phyloP scores from a whole-genome alignment of 768 basidiomycete species.

The Suillus decipiens region DNA sequence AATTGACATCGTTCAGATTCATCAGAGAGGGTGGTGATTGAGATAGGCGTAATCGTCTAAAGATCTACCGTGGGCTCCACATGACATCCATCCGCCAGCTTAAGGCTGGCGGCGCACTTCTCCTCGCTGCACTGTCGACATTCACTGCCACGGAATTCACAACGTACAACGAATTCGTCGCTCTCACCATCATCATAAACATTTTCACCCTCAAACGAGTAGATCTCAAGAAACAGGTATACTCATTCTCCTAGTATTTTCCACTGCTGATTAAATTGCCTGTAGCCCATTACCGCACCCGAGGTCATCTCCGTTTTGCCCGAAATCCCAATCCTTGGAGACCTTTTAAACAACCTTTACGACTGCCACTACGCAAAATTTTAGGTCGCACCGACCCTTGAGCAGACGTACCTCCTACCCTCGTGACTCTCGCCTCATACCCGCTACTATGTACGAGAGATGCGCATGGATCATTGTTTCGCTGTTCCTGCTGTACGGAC shows the following conservation, averaged over 20 bases:
- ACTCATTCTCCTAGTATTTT: slow-evolving; percentile 6
- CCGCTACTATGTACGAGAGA: slow-evolving; percentile 89
- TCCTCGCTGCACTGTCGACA: slow-evolving; percentile 90
- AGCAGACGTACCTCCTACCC: slow-evolving; percentile 81
- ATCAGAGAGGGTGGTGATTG: too few species aligned
- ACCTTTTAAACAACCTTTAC: slow-evolving; percentile 84
- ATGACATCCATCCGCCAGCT: slow-evolving; percentile 84
- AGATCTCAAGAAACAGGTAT: slow-evolving; percentile 89
- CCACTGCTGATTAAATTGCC: slow-evolving; percentile 9
- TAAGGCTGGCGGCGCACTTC: slow-evolving; percentile 73
- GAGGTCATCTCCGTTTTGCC: slow-evolving; percentile 87
- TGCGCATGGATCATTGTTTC: too few species aligned
- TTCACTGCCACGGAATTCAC: slow-evolving; percentile 93
- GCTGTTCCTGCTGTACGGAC: too few species aligned
- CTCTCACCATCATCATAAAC: slow-evolving; percentile 46
- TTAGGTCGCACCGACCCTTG: slow-evolving; percentile 76
- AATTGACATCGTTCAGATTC: too few species aligned
- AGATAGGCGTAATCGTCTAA: too few species aligned
- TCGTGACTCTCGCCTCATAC: slow-evolving; percentile 84
- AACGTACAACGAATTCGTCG: slow-evolving; percentile 87
- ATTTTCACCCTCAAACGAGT: slow-evolving; percentile 68
- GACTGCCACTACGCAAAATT: slow-evolving; percentile 36
- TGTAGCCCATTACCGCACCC: slow-evolving; percentile 77
- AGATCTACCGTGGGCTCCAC: too few species aligned
- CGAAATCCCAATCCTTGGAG: slow-evolving; percentile 78